These are phyloP conservation scores for Penicillium fuscoglaucum DNA, from an alignment of 2,329 filamentous ascomycete genomes.

Conservation along the genomic window DNA sequence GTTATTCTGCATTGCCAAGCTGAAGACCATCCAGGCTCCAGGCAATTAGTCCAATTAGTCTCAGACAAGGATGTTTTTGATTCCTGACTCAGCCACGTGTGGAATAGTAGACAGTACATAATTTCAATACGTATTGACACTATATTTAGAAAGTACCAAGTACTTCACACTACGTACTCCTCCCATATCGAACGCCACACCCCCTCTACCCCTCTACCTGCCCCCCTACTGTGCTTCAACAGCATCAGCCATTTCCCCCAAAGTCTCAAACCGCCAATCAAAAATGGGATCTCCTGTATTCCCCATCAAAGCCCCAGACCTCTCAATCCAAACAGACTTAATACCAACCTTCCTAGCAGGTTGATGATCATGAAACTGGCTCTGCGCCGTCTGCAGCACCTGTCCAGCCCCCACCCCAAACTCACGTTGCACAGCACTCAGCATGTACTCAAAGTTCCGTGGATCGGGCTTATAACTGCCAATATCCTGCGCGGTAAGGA, in stretches of 20 bases:
- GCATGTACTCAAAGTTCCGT: slow-evolving; percentile 66
- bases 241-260: slow-evolving; percentile 62
- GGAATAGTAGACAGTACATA: not conserved
- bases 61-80: not conserved
- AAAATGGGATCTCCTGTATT: slow-evolving; percentile 43
- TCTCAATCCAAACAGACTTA: slow-evolving; percentile 63
- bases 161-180: not conserved
- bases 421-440: slow-evolving; percentile 54
- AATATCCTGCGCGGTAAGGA: slow-evolving; percentile 70
- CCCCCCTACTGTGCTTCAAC: slow-evolving; percentile 1
- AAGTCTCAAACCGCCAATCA: slow-evolving; percentile 59
- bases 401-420: slow-evolving; percentile 59
- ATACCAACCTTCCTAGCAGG: slow-evolving; percentile 63
- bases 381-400: slow-evolving; percentile 68
- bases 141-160: slow-evolving; percentile 2
- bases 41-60: not conserved
- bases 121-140: too few relatives aligned
- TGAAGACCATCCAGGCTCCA: slow-evolving; percentile 3
- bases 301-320: slow-evolving; percentile 42
- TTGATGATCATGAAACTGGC: slow-evolving; percentile 65
- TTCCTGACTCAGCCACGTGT: slow-evolving; percentile 3
- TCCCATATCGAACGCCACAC: too few relatives aligned
- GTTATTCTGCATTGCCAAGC: slow-evolving; percentile 6
- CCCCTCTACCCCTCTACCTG: too few relatives aligned
- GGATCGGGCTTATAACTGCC: slow-evolving; percentile 69